Percentiles rank a stretch among this genome's conserved stretches.
phyloP scores from a whole-genome alignment of 495 filamentous ascomycete genomes.

The Opeltia flavorubescens region DNA sequence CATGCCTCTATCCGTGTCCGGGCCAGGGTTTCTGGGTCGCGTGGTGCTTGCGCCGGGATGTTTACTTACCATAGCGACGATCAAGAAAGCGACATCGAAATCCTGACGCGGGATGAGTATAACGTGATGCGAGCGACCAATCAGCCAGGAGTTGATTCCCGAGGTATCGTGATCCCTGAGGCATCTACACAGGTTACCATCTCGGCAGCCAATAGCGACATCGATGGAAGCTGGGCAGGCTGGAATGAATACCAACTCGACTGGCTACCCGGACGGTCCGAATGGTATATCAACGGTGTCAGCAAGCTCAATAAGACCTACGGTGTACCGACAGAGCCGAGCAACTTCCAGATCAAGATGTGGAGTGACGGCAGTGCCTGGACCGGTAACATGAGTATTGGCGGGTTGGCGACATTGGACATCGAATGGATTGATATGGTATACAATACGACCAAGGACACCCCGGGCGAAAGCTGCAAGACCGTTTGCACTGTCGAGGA shows the following conservation, averaged over 20 bases:
- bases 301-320: conserved; percentile 45
- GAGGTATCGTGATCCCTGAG: conserved; percentile 11
- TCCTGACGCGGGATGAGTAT: conserved; percentile 44
- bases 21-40: conserved; percentile 20
- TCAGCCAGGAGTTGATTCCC: conserved; percentile 40
- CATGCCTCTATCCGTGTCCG: background rate
- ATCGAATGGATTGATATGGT: conserved; percentile 64
- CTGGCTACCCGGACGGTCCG: conserved; percentile 46
- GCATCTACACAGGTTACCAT: conserved; percentile 21
- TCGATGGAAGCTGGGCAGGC: conserved; percentile 38
- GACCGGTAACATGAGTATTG: conserved; percentile 55
- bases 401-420: conserved; percentile 46
- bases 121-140: conserved; percentile 56
- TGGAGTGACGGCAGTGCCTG: conserved; percentile 66
- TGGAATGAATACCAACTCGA: conserved; percentile 66
- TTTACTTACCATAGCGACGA: conserved; percentile 52
- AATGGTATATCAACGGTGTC: conserved; percentile 52
- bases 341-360: conserved; percentile 52
- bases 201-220: conserved; percentile 21
- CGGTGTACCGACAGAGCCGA: conserved; percentile 44
- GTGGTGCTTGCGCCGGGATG: conserved; percentile 53
- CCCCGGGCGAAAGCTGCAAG: background rate
- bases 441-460: conserved; percentile 34
- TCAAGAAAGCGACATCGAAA: conserved; percentile 68
- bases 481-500: background rate